Conservation (phyloP, 1,284 basidiomycete species). For the Ganoderma sinense region DNA sequence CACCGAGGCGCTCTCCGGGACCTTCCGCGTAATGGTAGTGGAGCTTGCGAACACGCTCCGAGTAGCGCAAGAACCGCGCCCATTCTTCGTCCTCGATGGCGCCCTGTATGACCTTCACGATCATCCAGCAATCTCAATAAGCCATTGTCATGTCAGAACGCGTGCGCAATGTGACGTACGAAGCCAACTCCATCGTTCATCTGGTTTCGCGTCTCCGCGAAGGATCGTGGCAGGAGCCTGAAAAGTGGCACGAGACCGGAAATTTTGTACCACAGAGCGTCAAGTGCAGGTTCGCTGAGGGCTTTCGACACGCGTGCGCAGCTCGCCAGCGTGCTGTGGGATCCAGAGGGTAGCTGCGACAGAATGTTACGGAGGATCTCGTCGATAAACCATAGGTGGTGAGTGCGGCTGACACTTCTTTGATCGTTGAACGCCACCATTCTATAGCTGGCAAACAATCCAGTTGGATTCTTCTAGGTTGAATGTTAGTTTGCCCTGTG, state of each 20-base stretch:
- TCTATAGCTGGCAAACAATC: not conserved
- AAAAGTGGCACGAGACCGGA: conserved; percentile 17
- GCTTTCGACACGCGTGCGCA: conserved; percentile 15
- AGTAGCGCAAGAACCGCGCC: conserved; percentile 21
- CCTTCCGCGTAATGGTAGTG: conserved; percentile 22
- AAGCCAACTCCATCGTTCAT: not conserved
- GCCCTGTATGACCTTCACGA: not conserved
- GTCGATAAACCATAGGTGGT: conserved; percentile 23
- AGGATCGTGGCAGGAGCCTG: conserved; percentile 11
- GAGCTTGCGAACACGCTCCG: conserved; percentile 23
- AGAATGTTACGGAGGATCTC: conserved; percentile 26
- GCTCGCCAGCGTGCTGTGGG: conserved; percentile 6
- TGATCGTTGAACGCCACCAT: not conserved
- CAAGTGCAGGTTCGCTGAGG: conserved; percentile 26
- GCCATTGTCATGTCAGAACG: not conserved
- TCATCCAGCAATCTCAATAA: not conserved
- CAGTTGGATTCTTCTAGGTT: not conserved
- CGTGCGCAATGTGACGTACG: conserved; percentile 1
- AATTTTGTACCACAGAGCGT: conserved; percentile 26
- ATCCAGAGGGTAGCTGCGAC: conserved; percentile 12
- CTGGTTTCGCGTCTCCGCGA: not conserved
- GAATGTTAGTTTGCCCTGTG: not conserved
- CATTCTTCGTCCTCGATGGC: conserved; percentile 15
- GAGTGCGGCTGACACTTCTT: not conserved
- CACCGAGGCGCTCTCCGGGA: conserved; percentile 14